phyloP scores from a whole-genome alignment of 106 monocot genomes.

The Allium cepa region DNA sequence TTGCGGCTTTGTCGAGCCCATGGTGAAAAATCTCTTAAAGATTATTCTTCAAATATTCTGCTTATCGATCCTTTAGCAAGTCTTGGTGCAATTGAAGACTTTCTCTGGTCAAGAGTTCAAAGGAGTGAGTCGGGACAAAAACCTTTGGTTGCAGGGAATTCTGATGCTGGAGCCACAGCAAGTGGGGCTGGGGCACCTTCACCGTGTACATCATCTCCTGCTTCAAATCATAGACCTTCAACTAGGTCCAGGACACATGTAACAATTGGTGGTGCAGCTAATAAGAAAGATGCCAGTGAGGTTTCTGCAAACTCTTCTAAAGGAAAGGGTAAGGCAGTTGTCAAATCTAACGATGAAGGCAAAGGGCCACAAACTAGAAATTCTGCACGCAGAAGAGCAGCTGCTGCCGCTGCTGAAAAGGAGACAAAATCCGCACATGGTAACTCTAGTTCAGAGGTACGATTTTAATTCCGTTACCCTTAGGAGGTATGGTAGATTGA shows the following conservation, averaged over 20 bases:
- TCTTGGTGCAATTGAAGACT: constrained; percentile 90
- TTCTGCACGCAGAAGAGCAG: constrained; percentile 57
- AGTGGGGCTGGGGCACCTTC: constrained; percentile 41
- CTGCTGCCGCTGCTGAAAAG: constrained; percentile 53
- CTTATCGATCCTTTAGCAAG: constrained; percentile 94
- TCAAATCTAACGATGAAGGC: constrained; percentile 60
- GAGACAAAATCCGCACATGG: constrained; percentile 52
- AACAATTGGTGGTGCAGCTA: constrained; percentile 37
- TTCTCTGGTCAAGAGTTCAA: constrained; percentile 93
- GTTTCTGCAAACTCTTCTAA: constrained; percentile 52
- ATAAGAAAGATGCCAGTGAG: constrained; percentile 50
- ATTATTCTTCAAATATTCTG: constrained; percentile 95
- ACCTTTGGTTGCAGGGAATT: constrained; percentile 36
- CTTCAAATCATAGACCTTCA: constrained; percentile 50
- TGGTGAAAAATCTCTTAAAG: constrained; percentile 90
- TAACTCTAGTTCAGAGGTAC: constrained; percentile 77
- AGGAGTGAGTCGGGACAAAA: constrained; percentile 66
- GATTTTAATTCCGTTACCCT: neutral
- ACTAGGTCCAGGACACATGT: constrained; percentile 71
- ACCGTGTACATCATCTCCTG: constrained; percentile 35
- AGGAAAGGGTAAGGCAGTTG: constrained; percentile 90
- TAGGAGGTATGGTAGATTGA: no score
- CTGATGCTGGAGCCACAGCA: constrained; percentile 34
- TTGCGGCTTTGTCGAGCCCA: constrained; percentile 79
- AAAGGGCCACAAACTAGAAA: constrained; percentile 86